Evolutionary conservation across 2,329 filamentous ascomycete genomes (phyloP).

Genomic region (Pseudogymnoascus sp.): DNA sequence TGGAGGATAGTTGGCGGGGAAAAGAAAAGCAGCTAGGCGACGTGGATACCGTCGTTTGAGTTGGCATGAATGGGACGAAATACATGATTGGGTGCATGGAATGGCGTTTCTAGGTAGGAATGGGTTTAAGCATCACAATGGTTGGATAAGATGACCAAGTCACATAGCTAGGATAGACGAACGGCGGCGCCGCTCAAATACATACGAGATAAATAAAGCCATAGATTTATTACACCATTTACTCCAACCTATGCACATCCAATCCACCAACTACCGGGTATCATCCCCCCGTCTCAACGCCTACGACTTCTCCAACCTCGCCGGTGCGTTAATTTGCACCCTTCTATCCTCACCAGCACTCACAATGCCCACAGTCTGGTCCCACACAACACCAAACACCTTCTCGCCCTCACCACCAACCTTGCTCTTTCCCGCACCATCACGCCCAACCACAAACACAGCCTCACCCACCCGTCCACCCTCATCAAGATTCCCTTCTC

Average conservation of each 20-base stretch:
- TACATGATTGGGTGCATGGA: neutral
- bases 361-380: conserved; percentile 77
- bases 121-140: neutral
- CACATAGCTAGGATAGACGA: conserved; percentile 2
- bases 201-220: neutral
- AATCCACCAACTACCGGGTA: neutral
- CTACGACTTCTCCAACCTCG: conserved; percentile 3
- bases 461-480: conserved; percentile 59
- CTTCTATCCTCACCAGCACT: conserved; percentile 89
- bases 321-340: conserved; percentile 78
- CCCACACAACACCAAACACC: conserved; percentile 85
- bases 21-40: neutral
- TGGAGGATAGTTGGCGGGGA: conserved; percentile 5
- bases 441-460: conserved; percentile 66
- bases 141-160: neutral
- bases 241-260: conserved; percentile 5
- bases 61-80: neutral
- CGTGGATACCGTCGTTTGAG: neutral
- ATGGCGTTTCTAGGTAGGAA: neutral
- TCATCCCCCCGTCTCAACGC: neutral
- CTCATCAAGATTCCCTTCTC: conserved; percentile 51
- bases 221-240: conserved; percentile 3
- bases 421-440: conserved; percentile 49
- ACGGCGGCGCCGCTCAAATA: neutral
- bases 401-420: conserved; percentile 77